Conservation (phyloP, 805 yeast species). For the Zygosaccharomyces bailii region DNA sequence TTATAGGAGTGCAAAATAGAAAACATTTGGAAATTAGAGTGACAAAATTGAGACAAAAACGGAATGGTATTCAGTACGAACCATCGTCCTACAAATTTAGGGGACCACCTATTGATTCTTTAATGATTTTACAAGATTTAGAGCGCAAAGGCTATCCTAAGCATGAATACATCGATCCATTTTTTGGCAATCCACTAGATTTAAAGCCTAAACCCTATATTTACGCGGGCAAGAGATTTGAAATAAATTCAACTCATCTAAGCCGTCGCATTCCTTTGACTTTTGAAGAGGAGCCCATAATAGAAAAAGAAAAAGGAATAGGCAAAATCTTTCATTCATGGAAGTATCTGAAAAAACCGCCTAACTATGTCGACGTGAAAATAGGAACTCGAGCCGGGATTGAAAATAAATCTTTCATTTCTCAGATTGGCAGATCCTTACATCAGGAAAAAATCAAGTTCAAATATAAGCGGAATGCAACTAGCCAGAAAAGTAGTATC, state of each 20-base stretch:
- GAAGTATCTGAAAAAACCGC: conserved; percentile 50
- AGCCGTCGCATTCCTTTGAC: conserved; percentile 33
- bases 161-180: conserved; percentile 59
- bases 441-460: conserved; percentile 31
- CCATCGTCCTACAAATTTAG: conserved; percentile 15
- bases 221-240: conserved; percentile 65
- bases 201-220: conserved; percentile 51
- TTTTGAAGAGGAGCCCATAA: conserved; percentile 20
- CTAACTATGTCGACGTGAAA: conserved; percentile 41
- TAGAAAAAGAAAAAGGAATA: conserved; percentile 6
- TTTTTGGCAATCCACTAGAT: conserved; percentile 52
- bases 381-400: conserved; percentile 12
- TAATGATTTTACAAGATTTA: conserved; percentile 45
- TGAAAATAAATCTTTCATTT: conserved; percentile 27
- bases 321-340: conserved; percentile 30
- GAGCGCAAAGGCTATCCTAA: conserved; percentile 47
- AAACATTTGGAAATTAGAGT: not conserved
- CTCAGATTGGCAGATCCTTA: conserved; percentile 53
- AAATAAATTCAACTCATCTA: conserved; percentile 41
- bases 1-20: not conserved
- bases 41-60: conserved; percentile 1
- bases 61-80: conserved; percentile 7
- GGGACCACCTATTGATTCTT: conserved; percentile 20
- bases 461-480: conserved; percentile 20
- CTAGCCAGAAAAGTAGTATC: conserved; percentile 36